Percentiles rank a stretch among this genome's conserved stretches.
phyloP scores from a whole-genome alignment of 495 filamentous ascomycete species.

The Cercophora scortea region DNA sequence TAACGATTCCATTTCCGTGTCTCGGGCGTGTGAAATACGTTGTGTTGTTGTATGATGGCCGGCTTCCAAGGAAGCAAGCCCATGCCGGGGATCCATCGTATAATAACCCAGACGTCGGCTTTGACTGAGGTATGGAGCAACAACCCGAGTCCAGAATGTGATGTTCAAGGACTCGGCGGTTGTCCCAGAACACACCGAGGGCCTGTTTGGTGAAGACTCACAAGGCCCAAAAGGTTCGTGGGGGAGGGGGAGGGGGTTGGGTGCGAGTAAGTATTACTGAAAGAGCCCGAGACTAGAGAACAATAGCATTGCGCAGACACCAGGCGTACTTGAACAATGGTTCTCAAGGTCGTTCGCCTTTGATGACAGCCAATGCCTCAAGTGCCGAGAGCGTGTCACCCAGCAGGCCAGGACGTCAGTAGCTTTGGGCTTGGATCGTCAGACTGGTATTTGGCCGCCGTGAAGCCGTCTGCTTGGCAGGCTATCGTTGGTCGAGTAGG shows the following conservation, averaged over 20 bases:
- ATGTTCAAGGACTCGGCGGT: too few relatives aligned
- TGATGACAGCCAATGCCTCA: not conserved
- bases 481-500: not conserved
- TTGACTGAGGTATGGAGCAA: too few relatives aligned
- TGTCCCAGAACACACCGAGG: too few relatives aligned
- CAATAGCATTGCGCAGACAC: too few relatives aligned
- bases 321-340: too few relatives aligned
- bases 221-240: too few relatives aligned
- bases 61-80: conserved; percentile 10
- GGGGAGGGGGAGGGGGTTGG: too few relatives aligned
- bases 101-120: not conserved
- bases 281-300: too few relatives aligned
- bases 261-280: too few relatives aligned
- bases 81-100: conserved; percentile 15
- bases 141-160: too few relatives aligned
- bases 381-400: conserved; percentile 1
- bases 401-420: conserved; percentile 2
- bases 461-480: not conserved
- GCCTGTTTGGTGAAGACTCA: too few relatives aligned
- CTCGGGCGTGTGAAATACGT: conserved; percentile 5
- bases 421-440: conserved; percentile 1
- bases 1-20: not conserved
- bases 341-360: too few relatives aligned
- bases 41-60: conserved; percentile 1
- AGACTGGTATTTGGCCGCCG: not conserved